These are phyloP conservation scores for Pestalotiopsis sp. DNA, from an alignment of 2,329 filamentous ascomycete species.

Conservation along the genomic window DNA sequence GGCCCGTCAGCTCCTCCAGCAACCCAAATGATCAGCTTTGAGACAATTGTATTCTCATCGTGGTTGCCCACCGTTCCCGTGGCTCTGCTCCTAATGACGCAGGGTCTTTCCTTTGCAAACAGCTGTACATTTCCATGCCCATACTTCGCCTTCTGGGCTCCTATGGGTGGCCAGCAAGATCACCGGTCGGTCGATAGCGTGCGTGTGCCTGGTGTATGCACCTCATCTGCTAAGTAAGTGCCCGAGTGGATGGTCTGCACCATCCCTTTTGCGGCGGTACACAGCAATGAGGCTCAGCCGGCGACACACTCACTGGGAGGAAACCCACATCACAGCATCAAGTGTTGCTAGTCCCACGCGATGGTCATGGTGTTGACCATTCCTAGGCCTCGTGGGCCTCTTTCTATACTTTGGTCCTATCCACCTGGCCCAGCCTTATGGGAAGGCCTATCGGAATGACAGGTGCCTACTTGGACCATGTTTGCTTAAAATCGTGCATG, in stretches of 20 bases:
- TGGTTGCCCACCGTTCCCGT: background rate
- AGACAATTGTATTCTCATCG: background rate
- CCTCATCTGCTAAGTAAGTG: background rate
- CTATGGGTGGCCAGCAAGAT: background rate
- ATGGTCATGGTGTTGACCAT: background rate
- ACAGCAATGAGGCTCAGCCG: constrained; percentile 1
- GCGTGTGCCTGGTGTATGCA: background rate
- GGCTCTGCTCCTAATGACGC: background rate
- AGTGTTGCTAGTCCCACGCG: constrained; percentile 7
- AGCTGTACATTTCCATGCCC: background rate
- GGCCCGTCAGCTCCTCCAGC: background rate
- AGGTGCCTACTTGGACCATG: constrained; percentile 4
- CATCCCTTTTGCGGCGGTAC: background rate
- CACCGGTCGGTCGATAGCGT: background rate
- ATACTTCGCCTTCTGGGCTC: background rate
- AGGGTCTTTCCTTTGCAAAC: background rate
- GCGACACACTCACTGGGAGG: background rate
- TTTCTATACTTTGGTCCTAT: constrained; percentile 3
- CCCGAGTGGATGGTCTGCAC: background rate
- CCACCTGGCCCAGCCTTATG: constrained; percentile 9
- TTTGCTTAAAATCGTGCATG: constrained; percentile 10
- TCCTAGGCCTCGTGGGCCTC: background rate
- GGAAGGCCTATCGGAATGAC: constrained; percentile 9
- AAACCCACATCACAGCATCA: constrained; percentile 1
- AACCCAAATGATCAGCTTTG: background rate